Percentiles rank a stretch among this genome's conserved stretches.
Conservation (phyloP, 225 moss, liverwort and hornwort genomes). For the Polytrichum formosum region DNA sequence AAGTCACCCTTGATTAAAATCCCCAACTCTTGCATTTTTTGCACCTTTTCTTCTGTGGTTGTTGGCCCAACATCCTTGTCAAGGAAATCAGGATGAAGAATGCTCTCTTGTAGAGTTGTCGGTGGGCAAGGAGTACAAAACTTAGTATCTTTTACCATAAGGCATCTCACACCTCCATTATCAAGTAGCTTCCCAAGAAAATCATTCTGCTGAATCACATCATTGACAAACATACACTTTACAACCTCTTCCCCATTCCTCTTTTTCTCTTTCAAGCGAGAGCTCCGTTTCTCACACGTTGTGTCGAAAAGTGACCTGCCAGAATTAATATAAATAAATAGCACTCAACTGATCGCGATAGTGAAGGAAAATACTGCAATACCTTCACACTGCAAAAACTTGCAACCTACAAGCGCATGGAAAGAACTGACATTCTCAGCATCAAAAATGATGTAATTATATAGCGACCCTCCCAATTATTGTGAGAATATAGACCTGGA, state of each 20-base stretch:
- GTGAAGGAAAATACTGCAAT: no score
- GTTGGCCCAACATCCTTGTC: neutral
- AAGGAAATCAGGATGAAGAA: constrained; percentile 2
- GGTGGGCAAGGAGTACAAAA: constrained; percentile 14
- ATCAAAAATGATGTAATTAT: neutral
- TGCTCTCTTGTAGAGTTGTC: constrained; percentile 7
- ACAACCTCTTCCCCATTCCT: constrained; percentile 81
- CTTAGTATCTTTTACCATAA: constrained; percentile 62
- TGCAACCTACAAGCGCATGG: neutral
- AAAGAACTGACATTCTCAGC: neutral
- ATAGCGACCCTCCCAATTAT: no score
- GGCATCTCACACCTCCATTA: constrained; percentile 58
- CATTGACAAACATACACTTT: constrained; percentile 66
- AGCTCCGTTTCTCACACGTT: constrained; percentile 51
- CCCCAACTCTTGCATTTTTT: constrained; percentile 27
- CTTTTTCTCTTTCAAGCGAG: constrained; percentile 79
- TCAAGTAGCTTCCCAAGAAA: constrained; percentile 70
- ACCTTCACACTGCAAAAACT: constrained; percentile 1
- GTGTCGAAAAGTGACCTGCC: constrained; percentile 40
- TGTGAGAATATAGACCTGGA: constrained; percentile 41
- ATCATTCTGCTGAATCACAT: constrained; percentile 72
- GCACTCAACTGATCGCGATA: no score
- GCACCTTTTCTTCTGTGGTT: constrained; percentile 15
- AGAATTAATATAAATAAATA: neutral
- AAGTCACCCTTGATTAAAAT: constrained; percentile 5